A percentile compares a stretch with the other conserved stretches of the same genome.
phyloP scores from a whole-genome alignment of 768 basidiomycete species.

The Naganishia kalamii region DNA sequence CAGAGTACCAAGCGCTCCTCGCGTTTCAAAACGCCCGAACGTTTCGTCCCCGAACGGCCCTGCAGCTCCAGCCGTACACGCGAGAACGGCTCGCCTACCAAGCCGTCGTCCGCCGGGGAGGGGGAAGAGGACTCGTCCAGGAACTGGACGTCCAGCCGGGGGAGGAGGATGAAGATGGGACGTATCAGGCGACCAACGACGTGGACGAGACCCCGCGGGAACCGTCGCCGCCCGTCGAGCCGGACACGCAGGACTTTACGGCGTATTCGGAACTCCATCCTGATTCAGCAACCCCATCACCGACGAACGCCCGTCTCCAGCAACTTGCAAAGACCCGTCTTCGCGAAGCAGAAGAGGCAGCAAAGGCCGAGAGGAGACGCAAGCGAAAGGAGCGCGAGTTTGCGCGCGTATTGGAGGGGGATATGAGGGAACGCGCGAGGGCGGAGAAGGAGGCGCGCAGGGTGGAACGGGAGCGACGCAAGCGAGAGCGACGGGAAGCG shows the following conservation, averaged over 20 bases:
- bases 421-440: not conserved
- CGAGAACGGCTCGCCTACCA: constrained; percentile 40
- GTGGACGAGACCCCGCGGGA: constrained; percentile 14
- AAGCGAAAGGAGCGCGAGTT: not conserved
- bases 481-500: too few relatives aligned
- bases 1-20: not conserved
- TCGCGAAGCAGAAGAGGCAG: not conserved
- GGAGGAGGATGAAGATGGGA: constrained; percentile 8
- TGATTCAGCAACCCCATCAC: constrained; percentile 25
- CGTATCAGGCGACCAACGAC: not conserved
- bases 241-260: constrained; percentile 30
- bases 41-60: constrained; percentile 39
- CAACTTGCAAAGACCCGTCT: constrained; percentile 7
- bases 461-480: constrained; percentile 5
- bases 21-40: constrained; percentile 30
- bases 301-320: constrained; percentile 20
- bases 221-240: constrained; percentile 11
- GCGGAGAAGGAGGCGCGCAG: not conserved
- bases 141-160: constrained; percentile 16
- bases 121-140: constrained; percentile 20
- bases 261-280: constrained; percentile 34
- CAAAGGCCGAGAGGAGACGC: not conserved
- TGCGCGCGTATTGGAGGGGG: not conserved
- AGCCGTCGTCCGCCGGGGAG: constrained; percentile 38
- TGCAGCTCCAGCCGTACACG: constrained; percentile 45